Evolutionary conservation across 176 grass and related monocot species (phyloP).

Genomic region (Juncus inflexus): DNA sequence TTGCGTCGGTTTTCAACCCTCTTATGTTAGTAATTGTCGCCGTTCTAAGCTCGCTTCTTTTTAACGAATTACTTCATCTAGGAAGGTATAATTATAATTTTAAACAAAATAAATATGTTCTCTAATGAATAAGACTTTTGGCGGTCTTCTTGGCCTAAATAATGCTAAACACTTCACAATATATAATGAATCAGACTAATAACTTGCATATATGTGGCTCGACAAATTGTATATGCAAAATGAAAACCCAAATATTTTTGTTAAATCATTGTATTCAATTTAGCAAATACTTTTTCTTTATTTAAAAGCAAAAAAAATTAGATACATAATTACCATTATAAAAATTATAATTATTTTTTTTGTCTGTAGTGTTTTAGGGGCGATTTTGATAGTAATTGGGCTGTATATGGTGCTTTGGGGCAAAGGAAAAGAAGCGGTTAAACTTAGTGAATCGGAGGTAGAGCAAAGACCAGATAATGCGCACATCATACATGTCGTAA

Average conservation of each 20-base stretch:
- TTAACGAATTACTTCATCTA: constrained; percentile 62
- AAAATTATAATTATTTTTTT: not conserved
- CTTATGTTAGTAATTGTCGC: constrained; percentile 69
- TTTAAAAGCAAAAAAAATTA: not conserved
- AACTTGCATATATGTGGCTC: not conserved
- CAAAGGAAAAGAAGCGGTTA: constrained; percentile 42
- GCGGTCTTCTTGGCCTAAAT: not conserved
- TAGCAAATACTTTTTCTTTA: not conserved
- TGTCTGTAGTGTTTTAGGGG: constrained; percentile 42
- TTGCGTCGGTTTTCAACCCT: constrained; percentile 80
- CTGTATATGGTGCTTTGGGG: constrained; percentile 89
- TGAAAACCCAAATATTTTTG: no score
- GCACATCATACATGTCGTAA: constrained; percentile 26
- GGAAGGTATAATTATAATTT: constrained; percentile 32
- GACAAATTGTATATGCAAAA: not conserved
- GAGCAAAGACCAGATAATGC: not conserved
- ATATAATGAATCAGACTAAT: no score
- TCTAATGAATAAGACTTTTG: no score
- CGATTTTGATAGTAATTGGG: constrained; percentile 52
- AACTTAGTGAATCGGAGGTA: constrained; percentile 24
- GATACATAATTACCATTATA: not conserved
- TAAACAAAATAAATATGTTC: no score
- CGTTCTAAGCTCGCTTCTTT: constrained; percentile 60
- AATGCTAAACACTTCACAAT: not conserved
- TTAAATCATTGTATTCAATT: not conserved